Base-by-base conservation (phyloP, 306 rosid genomes). In the Castanea mollissima region DNA sequence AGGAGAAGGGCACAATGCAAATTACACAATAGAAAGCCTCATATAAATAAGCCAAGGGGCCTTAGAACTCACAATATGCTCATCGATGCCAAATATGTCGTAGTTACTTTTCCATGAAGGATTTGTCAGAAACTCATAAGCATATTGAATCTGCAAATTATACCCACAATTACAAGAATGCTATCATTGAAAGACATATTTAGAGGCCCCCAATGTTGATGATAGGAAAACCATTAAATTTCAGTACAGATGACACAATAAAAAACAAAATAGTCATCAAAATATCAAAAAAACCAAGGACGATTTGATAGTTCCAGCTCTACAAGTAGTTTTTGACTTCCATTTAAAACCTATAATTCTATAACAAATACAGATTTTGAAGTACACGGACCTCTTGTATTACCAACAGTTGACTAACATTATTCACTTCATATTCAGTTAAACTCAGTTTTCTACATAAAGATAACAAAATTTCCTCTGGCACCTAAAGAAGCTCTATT, bases 61-160 rank as follows among this genome's bases (percentile, higher is more conserved):
- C 59, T 71, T 63, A 74, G 23, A 75, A 87, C 98, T 86, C 87
- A 95, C 99, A 32, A 78, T 73, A 58, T 92, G 94, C 84, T 93
- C 99, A 49, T 90, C 97, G 19, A 95, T 80, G 72, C 92, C 96
- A 79, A 89, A 95, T 58, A 88, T 41, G 78, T 95, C 98, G 27
- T 95, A 93, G 88, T 91, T 90, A 72, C 88, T 91, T 87, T 95
- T 95, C 98, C 97, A 89, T 6, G 80, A 32, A 5, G 93, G 89
- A 78, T 95, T 93, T 35, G 77, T 88, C 84, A 95, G 90, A 92
- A 95, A 81, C 85, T 95, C 99, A 35, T 91, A 92, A 68, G 99
- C 99, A 91, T 93, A 93, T 78, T 76, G 93, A 84, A 95, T 78
- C 96, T 93, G 94, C 77, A 85, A 83, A 76, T 23, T 2, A 76